Evolutionary conservation across 2,329 filamentous ascomycete genomes (phyloP).

Genomic region (Herpotrichia juniperi): DNA sequence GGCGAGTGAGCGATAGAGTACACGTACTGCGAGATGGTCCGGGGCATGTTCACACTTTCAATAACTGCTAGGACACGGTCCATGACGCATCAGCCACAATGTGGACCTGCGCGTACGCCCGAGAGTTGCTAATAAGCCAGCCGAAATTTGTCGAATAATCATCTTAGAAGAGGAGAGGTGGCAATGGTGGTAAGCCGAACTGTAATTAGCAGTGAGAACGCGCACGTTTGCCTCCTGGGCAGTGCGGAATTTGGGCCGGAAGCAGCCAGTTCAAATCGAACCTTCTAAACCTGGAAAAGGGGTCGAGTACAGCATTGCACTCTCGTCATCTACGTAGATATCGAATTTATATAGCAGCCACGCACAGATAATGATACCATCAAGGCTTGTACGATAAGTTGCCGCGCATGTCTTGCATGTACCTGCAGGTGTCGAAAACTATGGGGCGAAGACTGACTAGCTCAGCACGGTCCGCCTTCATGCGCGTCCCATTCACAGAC

Average conservation of each 20-base stretch:
- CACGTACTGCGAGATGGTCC: neutral
- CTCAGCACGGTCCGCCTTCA: no score
- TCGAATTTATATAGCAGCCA: neutral
- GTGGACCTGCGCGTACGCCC: neutral
- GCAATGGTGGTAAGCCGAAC: neutral
- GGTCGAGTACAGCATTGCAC: neutral
- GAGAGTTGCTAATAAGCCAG: neutral
- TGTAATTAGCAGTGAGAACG: neutral
- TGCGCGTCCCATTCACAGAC: no score
- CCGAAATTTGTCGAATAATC: neutral
- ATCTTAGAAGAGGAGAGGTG: neutral
- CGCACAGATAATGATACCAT: neutral
- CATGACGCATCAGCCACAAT: slow-evolving; percentile 1
- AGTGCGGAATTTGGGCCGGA: neutral
- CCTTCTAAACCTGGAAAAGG: neutral
- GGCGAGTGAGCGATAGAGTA: neutral
- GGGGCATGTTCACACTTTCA: neutral
- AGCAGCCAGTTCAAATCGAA: neutral
- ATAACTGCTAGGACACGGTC: neutral
- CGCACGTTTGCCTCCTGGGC: neutral
- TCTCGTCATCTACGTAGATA: neutral
- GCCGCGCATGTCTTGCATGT: slow-evolving; percentile 1
- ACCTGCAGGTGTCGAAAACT: neutral
- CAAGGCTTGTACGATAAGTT: neutral
- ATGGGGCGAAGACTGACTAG: no score